Base-by-base conservation (phyloP, 2,329 filamentous ascomycete species). In the Diplodia sapinea region DNA sequence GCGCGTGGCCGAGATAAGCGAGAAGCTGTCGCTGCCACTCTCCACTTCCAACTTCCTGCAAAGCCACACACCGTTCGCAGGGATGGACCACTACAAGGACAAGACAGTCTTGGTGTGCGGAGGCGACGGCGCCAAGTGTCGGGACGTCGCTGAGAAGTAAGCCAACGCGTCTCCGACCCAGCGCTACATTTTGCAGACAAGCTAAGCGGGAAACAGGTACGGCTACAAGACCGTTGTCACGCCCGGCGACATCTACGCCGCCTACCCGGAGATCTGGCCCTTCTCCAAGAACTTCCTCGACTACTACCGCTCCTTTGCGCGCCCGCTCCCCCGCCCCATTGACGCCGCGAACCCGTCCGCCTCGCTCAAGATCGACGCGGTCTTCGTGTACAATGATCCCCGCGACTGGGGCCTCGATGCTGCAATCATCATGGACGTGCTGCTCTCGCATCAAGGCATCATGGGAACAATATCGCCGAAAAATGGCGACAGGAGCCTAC, bases 341-440 rank as follows among this genome's bases (percentile, higher is more conserved):
- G 81, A 85, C 70, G 79, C 82, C n/a, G 47, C 47, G 12, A 63
- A 63, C 3, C 63, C 76, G 84, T 47, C 74, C 77, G 17, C 81
- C n/a, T 40, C 56, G 20, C 84, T 94, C 57, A 93, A 92, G 73
- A 90, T 99, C 72, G 93, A 96, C 75, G 93, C 94, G 33, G 88
- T 98, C 33, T 91, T 98, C 74, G 91, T 97, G 7, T 97, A 94
- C 85, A 96, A 97, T 77, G 95, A 98, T 79, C 94, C 95, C 3
- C 88, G 95, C 67, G 95, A 99, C 82, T 99, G 95, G 95, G 93
- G 91, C 0, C 85, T 97, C 11, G 94, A 98, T 78, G 88, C 88
- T 2, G 91, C 96, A 76, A 82, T 98, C 72, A 90, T 98, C 68
- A 79, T 91, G 65, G 95, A 99, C 78, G 81, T 97, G 12, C 82